Conservation (phyloP, 352 stramenopile species). For the Pythium coloratum region DNA sequence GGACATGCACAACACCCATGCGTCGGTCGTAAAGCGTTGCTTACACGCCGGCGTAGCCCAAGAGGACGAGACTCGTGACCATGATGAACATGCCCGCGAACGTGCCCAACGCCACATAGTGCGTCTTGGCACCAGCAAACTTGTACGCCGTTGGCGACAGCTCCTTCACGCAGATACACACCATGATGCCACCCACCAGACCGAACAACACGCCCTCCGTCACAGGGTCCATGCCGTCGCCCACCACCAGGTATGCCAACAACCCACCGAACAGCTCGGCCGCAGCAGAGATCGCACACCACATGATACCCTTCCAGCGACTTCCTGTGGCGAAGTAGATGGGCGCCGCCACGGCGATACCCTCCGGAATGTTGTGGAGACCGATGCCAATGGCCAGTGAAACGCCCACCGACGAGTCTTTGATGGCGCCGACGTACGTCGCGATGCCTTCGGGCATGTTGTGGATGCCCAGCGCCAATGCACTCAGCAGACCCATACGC, state of each 20-base stretch:
- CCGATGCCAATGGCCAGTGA: conserved; percentile 93
- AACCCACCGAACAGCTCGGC: conserved; percentile 86
- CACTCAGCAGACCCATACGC: conserved; percentile 90
- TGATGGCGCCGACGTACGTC: conserved; percentile 90
- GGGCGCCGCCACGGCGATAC: conserved; percentile 93
- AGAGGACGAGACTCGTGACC: conserved; percentile 84
- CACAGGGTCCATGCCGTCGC: conserved; percentile 46
- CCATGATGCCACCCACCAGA: conserved; percentile 91
- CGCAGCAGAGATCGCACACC: conserved; percentile 85
- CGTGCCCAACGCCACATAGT: conserved; percentile 81
- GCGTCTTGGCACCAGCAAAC: conserved; percentile 84
- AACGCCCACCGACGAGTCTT: conserved; percentile 84
- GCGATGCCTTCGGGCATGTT: conserved; percentile 97
- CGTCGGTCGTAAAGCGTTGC: too few species aligned
- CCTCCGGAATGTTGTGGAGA: conserved; percentile 97
- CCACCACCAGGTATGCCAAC: conserved; percentile 79
- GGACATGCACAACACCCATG: too few species aligned
- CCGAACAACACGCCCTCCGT: conserved; percentile 86
- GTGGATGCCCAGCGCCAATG: conserved; percentile 92
- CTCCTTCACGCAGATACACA: conserved; percentile 84
- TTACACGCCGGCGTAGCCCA: conserved; percentile 72
- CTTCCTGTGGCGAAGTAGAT: conserved; percentile 97
- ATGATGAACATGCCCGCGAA: conserved; percentile 88
- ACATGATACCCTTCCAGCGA: conserved; percentile 93
- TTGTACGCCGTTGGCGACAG: conserved; percentile 90